phyloP scores from a whole-genome alignment of 2,329 filamentous ascomycete genomes.

The Shiraia sp. region DNA sequence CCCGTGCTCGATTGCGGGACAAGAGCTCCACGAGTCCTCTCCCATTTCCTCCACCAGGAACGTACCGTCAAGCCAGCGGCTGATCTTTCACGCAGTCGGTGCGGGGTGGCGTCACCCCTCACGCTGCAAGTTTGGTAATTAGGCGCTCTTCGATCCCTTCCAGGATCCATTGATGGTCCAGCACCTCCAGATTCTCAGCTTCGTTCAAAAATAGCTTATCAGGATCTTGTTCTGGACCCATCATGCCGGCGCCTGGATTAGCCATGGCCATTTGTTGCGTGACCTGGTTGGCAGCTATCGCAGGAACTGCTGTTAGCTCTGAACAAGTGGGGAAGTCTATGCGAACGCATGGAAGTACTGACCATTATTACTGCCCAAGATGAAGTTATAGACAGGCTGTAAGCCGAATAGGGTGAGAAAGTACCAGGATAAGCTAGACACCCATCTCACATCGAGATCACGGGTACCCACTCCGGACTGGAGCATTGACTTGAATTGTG shows the following conservation, averaged over 20 bases:
- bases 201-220: slow-evolving; percentile 94
- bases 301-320: slow-evolving; percentile 32
- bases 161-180: slow-evolving; percentile 90
- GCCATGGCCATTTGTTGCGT: slow-evolving; percentile 79
- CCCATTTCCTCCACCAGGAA: slow-evolving; percentile 7
- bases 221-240: slow-evolving; percentile 89
- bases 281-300: slow-evolving; percentile 83
- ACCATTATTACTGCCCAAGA: slow-evolving; percentile 96
- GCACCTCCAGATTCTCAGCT: slow-evolving; percentile 92
- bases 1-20: slow-evolving; percentile 21
- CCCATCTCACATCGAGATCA: slow-evolving; percentile 97
- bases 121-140: slow-evolving; percentile 53
- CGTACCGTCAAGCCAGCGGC: slow-evolving; percentile 4
- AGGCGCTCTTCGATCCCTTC: slow-evolving; percentile 87
- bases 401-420: slow-evolving; percentile 96
- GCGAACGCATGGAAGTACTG: slow-evolving; percentile 42
- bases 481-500: slow-evolving; percentile 99
- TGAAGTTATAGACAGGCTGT: slow-evolving; percentile 95
- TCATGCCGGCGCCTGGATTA: slow-evolving; percentile 76
- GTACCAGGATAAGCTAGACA: slow-evolving; percentile 98
- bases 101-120: slow-evolving; percentile 4
- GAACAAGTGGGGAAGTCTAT: slow-evolving; percentile 2
- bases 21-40: slow-evolving; percentile 17
- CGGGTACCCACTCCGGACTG: slow-evolving; percentile 94
- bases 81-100: not conserved